phyloP scores from a whole-genome alignment of 768 basidiomycete species.

The Russula compacta region DNA sequence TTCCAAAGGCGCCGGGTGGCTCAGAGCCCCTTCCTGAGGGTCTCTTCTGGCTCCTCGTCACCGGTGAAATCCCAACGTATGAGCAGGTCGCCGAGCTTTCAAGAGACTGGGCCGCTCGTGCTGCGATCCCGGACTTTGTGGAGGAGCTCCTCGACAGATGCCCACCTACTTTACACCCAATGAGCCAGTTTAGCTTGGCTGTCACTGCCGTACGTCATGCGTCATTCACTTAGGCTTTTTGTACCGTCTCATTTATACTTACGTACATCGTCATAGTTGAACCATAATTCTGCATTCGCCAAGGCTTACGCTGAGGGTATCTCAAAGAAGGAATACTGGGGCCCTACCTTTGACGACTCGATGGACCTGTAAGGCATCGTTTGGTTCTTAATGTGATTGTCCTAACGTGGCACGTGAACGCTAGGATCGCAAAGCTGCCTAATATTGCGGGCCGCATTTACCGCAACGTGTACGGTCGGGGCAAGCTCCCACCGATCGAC shows the following conservation, averaged over 20 bases:
- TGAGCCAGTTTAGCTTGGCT: slow-evolving; percentile 96
- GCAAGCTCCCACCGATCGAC: slow-evolving; percentile 84
- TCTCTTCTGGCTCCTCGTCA: slow-evolving; percentile 93
- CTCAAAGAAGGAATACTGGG: slow-evolving; percentile 96
- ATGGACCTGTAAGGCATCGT: slow-evolving; percentile 61
- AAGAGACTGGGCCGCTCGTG: slow-evolving; percentile 91
- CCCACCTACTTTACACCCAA: slow-evolving; percentile 90
- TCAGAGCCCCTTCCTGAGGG: slow-evolving; percentile 87
- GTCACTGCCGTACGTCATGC: slow-evolving; percentile 69
- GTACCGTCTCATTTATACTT: slow-evolving; percentile 5
- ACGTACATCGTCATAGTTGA: slow-evolving; percentile 40
- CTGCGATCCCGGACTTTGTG: slow-evolving; percentile 87
- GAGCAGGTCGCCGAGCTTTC: slow-evolving; percentile 84
- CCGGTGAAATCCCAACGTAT: slow-evolving; percentile 86
- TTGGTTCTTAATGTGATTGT: neutral
- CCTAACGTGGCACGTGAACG: neutral
- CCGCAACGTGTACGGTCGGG: slow-evolving; percentile 78
- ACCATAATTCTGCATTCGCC: slow-evolving; percentile 95
- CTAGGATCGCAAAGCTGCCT: slow-evolving; percentile 90
- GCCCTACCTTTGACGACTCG: slow-evolving; percentile 80
- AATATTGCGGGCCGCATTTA: slow-evolving; percentile 93
- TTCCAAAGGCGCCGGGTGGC: slow-evolving; percentile 86
- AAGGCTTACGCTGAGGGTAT: slow-evolving; percentile 90
- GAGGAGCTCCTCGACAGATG: slow-evolving; percentile 93
- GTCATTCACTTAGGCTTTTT: neutral